These are phyloP conservation scores for Prunella vulgaris DNA, from an alignment of 257 asterid genomes.

Conservation along the genomic window DNA sequence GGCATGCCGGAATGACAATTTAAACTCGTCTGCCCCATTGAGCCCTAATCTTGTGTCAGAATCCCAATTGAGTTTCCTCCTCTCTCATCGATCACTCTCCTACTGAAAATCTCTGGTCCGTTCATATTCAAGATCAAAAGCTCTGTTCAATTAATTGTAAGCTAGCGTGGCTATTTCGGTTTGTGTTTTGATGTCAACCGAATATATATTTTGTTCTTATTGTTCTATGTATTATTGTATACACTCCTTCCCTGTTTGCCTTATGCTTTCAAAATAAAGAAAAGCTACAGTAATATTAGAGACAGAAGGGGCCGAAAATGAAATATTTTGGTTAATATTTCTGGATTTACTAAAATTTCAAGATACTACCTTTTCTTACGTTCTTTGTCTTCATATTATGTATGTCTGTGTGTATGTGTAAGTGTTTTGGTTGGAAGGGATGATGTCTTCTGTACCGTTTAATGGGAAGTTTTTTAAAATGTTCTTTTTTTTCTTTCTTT, in stretches of 20 bases:
- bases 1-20: conserved; percentile 2
- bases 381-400: neutral
- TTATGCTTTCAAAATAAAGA: neutral
- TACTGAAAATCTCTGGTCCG: conserved; percentile 21
- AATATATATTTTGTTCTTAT: neutral
- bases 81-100: conserved; percentile 13
- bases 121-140: neutral
- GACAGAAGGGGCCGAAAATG: neutral
- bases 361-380: neutral
- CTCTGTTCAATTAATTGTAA: neutral
- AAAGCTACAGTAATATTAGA: neutral
- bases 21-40: conserved; percentile 17
- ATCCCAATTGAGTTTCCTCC: conserved; percentile 26
- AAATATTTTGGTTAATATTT: neutral
- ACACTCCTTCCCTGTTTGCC: neutral
- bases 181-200: neutral
- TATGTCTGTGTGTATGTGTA: neutral
- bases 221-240: neutral
- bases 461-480: neutral
- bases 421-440: neutral
- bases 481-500: neutral
- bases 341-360: neutral
- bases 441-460: neutral
- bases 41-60: conserved; percentile 24
- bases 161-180: neutral